Conservation (phyloP, 1,284 basidiomycete species). For the Testicularia cyperi region DNA sequence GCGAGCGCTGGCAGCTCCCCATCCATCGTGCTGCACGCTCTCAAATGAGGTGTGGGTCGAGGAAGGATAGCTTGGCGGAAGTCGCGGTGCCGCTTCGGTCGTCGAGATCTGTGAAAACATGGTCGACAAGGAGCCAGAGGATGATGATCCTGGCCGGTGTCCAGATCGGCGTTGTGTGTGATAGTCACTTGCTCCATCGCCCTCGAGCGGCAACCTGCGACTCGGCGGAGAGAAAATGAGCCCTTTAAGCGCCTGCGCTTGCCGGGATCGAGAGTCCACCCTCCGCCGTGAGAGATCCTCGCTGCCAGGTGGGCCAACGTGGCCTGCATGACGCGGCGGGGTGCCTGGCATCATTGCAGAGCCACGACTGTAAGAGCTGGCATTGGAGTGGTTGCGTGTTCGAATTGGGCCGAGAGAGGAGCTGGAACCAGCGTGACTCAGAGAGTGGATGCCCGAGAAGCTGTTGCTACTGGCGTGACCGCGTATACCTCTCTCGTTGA, state of each 20-base stretch:
- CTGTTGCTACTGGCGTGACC: slow-evolving; percentile 35
- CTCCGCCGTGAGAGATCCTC: slow-evolving; percentile 22
- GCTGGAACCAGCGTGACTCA: slow-evolving; percentile 21
- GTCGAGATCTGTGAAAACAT: slow-evolving; percentile 39
- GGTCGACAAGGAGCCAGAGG: slow-evolving; percentile 31
- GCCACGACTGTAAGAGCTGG: slow-evolving; percentile 21
- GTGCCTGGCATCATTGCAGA: slow-evolving; percentile 22
- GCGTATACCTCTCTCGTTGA: slow-evolving; percentile 21
- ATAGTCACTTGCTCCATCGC: slow-evolving; percentile 21
- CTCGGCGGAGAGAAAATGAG: slow-evolving; percentile 36
- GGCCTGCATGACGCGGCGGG: slow-evolving; percentile 20
- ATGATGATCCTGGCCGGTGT: slow-evolving; percentile 33
- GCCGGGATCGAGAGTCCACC: slow-evolving; percentile 35
- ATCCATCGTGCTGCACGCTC: slow-evolving; percentile 21
- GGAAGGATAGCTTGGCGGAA: slow-evolving; percentile 20
- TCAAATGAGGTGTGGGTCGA: slow-evolving; percentile 28
- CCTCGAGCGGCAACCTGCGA: slow-evolving; percentile 23
- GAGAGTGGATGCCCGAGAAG: slow-evolving; percentile 31
- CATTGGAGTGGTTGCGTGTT: slow-evolving; percentile 25
- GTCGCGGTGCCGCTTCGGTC: slow-evolving; percentile 30
- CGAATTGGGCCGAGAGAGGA: slow-evolving; percentile 37
- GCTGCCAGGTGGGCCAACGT: slow-evolving; percentile 11
- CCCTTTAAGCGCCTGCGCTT: slow-evolving; percentile 32
- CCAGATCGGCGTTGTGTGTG: slow-evolving; percentile 11
- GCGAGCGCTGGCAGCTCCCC: slow-evolving; percentile 25